Base-by-base conservation (phyloP, 768 basidiomycete species). In the Lactarius evosmus region DNA sequence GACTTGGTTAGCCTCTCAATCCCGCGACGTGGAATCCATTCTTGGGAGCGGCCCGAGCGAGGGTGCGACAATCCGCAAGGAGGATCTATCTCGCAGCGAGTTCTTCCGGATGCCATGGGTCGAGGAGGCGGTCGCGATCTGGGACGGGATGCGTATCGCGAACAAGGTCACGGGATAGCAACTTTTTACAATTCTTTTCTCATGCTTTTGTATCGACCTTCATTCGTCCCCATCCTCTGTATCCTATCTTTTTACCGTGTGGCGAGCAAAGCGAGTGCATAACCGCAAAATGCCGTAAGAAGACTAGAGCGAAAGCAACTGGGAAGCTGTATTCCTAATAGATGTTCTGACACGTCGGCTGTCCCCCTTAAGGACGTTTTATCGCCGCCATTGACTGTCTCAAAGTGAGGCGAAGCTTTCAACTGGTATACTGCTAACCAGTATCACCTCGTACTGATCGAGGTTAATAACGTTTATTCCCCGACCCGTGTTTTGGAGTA, bases 51-150 rank as follows among this genome's bases (percentile, higher is more conserved):
- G 93, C 1, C 85, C 89, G 3, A 87, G 85, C 41, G 89, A 91
- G 67, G 89, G 89, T 30, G 80, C 84, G 71, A 86, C 86, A 2
- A 82, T 95, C 11, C 78, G 91, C n/a, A 91, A 91, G 62, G 94
- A 96, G 68, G 94, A 97, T 72, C 76, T 97, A 59, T 83, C 87
- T 66, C 78, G 93, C 57, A 94, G 91, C 71, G 94, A 97, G 73
- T 90, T 94, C 76, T 98, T 97, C 82, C 80, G 82, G 66, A 74
- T 96, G 71, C 91, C 93, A 4, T 98, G 95, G 95, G 93, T 97
- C 14, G 88, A 90, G 27, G 80, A 91, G 78, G 93, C 93, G 7
- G 86, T 94, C 57, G 87, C 89, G 8, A 83, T 95, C 25, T 89
- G 93, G 69, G 93, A 95, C 69, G 91, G 92, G 0, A 77, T 86